Percentiles rank a stretch among this genome's conserved stretches.
Conservation (phyloP, 2,329 filamentous ascomycete genomes). For the Aspergillus felis region DNA sequence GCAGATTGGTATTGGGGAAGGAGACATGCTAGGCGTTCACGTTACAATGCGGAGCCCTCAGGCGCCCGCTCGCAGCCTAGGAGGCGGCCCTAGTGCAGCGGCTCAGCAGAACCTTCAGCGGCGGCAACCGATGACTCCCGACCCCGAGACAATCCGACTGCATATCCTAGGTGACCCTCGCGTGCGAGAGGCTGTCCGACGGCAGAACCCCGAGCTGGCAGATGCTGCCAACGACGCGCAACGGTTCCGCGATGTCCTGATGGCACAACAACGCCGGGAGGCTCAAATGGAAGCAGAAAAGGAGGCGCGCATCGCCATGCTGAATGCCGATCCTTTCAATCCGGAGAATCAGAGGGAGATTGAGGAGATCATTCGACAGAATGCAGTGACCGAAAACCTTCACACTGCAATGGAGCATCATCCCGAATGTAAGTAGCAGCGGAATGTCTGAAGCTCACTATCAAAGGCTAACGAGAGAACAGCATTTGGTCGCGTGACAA, state of each 20-base stretch:
- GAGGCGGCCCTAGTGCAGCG: conserved; percentile 23
- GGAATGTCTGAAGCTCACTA: not conserved
- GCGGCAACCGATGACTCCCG: conserved; percentile 39
- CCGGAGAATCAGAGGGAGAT: conserved; percentile 86
- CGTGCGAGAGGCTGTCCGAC: conserved; percentile 65
- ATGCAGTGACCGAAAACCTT: conserved; percentile 89
- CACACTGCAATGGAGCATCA: conserved; percentile 97
- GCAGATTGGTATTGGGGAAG: conserved; percentile 74
- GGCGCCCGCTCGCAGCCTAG: conserved; percentile 27
- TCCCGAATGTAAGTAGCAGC: conserved; percentile 70
- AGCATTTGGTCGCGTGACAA: conserved; percentile 93
- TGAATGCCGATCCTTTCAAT: conserved; percentile 95
- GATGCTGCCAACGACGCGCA: conserved; percentile 70
- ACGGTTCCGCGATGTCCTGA: conserved; percentile 70
- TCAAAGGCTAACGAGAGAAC: conserved; percentile 5
- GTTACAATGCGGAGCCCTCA: conserved; percentile 46
- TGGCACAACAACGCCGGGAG: conserved; percentile 65
- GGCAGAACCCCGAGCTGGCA: conserved; percentile 72
- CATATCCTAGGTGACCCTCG: conserved; percentile 76
- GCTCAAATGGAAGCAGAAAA: conserved; percentile 70
- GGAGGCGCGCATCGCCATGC: conserved; percentile 73
- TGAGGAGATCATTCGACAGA: conserved; percentile 94
- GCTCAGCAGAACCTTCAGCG: conserved; percentile 28
- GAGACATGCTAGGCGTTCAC: conserved; percentile 88
- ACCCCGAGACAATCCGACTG: conserved; percentile 78